phyloP scores from a whole-genome alignment of 129 eudicot species.

The Flaveria bidentis region DNA sequence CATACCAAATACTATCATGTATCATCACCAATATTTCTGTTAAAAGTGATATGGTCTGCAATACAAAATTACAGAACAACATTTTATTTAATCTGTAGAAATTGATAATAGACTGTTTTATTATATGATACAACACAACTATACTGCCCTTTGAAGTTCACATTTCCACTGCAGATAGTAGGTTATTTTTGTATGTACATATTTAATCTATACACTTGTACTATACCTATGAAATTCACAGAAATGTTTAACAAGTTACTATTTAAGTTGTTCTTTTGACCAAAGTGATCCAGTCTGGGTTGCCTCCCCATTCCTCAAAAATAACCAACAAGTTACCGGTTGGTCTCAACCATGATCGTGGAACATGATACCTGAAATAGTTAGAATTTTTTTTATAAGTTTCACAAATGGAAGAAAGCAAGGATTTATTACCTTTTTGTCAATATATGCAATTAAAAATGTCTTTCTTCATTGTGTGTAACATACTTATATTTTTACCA shows the following conservation, averaged over 20 bases:
- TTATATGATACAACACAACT: background rate
- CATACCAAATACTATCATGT: too few species aligned
- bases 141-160: too few species aligned
- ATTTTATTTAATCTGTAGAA: too few species aligned
- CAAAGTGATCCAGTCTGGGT: constrained; percentile 63
- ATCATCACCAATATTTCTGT: background rate
- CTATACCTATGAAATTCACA: constrained; percentile 16
- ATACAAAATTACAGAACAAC: background rate
- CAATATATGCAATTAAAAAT: too few species aligned
- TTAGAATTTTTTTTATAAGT: constrained; percentile 11
- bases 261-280: constrained; percentile 47
- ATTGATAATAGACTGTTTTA: background rate
- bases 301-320: constrained; percentile 87
- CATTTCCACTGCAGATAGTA: background rate
- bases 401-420: background rate
- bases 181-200: background rate
- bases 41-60: background rate
- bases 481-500: background rate
- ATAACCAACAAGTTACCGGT: constrained; percentile 64
- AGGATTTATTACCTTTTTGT: background rate
- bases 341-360: constrained; percentile 76
- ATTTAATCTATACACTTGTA: constrained; percentile 4
- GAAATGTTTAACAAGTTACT: background rate
- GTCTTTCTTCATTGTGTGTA: background rate
- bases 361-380: constrained; percentile 82